Percentiles rank a stretch among this genome's conserved stretches.
phyloP scores from a whole-genome alignment of 192 early-diverging fungal genomes.

The Umbelopsis sp. region DNA sequence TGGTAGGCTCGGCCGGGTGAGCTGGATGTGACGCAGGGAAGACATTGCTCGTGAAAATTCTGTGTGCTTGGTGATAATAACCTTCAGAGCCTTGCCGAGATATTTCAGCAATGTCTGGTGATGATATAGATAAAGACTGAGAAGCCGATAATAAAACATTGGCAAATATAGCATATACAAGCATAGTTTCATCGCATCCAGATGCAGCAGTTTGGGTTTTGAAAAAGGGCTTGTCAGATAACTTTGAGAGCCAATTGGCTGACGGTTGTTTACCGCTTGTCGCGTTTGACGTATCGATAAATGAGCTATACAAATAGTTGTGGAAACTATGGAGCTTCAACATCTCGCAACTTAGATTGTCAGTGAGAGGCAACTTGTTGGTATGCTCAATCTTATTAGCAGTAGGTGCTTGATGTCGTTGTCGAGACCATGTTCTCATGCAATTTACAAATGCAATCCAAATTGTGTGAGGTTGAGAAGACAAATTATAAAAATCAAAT shows the following conservation, averaged over 20 bases:
- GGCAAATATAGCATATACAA: conserved; percentile 23
- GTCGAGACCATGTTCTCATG: conserved; percentile 13
- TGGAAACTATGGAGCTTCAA: conserved; percentile 7
- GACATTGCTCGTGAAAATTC: conserved; percentile 10
- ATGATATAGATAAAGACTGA: conserved; percentile 4
- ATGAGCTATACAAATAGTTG: conserved; percentile 12
- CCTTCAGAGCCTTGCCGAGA: conserved; percentile 15
- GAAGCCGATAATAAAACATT: conserved; percentile 14
- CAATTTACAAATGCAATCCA: conserved; percentile 10
- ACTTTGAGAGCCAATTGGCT: conserved; percentile 11
- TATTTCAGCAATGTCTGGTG: conserved; percentile 4
- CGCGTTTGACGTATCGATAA: conserved; percentile 15
- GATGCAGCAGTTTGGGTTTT: conserved; percentile 12
- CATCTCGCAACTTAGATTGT: conserved; percentile 10
- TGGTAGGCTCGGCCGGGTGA: conserved; percentile 1
- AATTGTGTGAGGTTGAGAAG: conserved; percentile 13
- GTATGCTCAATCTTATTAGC: conserved; percentile 7
- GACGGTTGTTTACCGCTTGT: conserved; percentile 1
- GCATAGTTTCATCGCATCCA: conserved; percentile 18
- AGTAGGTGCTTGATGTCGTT: neutral
- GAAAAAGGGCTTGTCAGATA: conserved; percentile 13
- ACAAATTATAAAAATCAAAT: conserved; percentile 19
- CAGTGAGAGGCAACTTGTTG: neutral
- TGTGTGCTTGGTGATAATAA: conserved; percentile 14
- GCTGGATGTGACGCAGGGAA: conserved; percentile 14